phyloP scores from a whole-genome alignment of 2,329 filamentous ascomycete species.

The Fusarium sterilihyphosum region DNA sequence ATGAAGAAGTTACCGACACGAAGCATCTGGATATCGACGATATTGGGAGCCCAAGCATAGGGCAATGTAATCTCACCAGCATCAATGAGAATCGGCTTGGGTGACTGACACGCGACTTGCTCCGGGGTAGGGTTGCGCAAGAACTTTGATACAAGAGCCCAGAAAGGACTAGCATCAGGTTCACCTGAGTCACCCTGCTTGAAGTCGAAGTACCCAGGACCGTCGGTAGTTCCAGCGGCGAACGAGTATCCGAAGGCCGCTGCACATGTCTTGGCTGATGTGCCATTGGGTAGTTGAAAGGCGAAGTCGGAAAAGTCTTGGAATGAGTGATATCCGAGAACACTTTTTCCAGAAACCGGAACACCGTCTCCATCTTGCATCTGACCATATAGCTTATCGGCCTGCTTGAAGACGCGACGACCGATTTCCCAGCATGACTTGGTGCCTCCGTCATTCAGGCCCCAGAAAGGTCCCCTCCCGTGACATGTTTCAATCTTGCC shows the following conservation, averaged over 20 bases:
- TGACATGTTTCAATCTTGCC: background rate
- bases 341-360: background rate
- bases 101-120: background rate
- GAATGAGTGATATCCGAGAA: slow-evolving; percentile 4
- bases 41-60: slow-evolving; percentile 8
- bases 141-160: slow-evolving; percentile 9
- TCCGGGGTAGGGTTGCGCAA: background rate
- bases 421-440: slow-evolving; percentile 15
- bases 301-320: background rate
- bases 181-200: background rate
- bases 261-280: background rate
- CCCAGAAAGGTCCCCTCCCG: background rate
- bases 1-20: slow-evolving; percentile 11
- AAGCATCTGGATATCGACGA: slow-evolving; percentile 4
- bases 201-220: slow-evolving; percentile 7
- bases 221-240: slow-evolving; percentile 6
- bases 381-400: background rate
- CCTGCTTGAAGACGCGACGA: background rate
- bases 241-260: background rate
- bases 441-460: background rate
- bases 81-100: slow-evolving; percentile 2
- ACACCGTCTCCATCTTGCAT: background rate
- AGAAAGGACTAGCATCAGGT: slow-evolving; percentile 2
- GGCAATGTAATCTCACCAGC: background rate
- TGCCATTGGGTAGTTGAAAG: background rate